phyloP scores from a whole-genome alignment of 305 asterid species.

The Rubia peregrina region DNA sequence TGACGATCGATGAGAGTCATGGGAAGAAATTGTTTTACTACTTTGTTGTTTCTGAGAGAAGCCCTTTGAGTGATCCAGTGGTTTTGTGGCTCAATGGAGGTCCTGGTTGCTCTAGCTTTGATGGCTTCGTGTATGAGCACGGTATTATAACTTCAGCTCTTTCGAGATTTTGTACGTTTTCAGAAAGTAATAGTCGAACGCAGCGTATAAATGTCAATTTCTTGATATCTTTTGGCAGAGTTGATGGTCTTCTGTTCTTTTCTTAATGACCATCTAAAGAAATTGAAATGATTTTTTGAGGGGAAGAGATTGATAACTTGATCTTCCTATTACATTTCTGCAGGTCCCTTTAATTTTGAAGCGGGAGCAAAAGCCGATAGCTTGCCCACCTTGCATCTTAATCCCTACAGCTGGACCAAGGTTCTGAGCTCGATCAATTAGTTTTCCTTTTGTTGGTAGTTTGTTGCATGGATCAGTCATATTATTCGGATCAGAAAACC shows the following conservation, averaged over 20 bases:
- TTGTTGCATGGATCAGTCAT: background rate
- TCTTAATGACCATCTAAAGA: too few relatives aligned
- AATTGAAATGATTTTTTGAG: background rate
- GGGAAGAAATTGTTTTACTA: constrained; percentile 72
- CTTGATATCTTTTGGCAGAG: background rate
- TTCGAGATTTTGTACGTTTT: background rate
- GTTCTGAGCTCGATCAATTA: constrained; percentile 31
- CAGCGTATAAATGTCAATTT: background rate
- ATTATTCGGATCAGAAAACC: background rate
- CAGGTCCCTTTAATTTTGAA: constrained; percentile 94
- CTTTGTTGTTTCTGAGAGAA: constrained; percentile 77
- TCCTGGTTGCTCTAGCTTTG: constrained; percentile 97
- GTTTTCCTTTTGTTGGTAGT: background rate
- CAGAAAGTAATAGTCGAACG: too few relatives aligned
- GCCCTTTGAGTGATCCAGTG: constrained; percentile 65
- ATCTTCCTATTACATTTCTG: constrained; percentile 15
- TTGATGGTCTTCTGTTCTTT: background rate
- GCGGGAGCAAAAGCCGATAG: constrained; percentile 43
- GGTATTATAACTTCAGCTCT: constrained; percentile 34
- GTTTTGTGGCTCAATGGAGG: constrained; percentile 98
- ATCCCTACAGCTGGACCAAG: constrained; percentile 97
- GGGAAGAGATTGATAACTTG: background rate
- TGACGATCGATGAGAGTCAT: constrained; percentile 52
- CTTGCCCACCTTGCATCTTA: constrained; percentile 73
- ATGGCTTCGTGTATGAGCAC: constrained; percentile 89